Conservation (phyloP, 257 asterid species). For the Paulownia fortunei region DNA sequence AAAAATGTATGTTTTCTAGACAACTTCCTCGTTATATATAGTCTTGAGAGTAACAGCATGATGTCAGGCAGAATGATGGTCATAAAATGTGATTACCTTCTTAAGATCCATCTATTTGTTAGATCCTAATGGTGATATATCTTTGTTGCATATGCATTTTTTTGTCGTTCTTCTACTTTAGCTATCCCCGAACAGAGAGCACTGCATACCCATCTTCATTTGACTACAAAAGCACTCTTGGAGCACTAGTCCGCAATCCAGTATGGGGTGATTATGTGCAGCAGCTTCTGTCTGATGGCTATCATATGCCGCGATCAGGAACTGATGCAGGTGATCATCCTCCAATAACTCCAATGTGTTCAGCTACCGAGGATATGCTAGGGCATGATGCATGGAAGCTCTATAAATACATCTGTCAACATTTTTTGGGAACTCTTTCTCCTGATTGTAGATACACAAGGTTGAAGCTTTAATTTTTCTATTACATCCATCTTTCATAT, state of each 20-base stretch:
- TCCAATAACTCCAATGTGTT: conserved; percentile 90
- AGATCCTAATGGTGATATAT: conserved; percentile 8
- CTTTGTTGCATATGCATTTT: conserved; percentile 20
- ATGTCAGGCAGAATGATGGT: conserved; percentile 14
- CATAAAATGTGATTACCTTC: conserved; percentile 9
- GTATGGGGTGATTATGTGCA: conserved; percentile 71
- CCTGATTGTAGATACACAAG: conserved; percentile 84
- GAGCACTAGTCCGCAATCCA: conserved; percentile 57
- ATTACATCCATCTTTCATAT: neutral
- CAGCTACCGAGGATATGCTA: conserved; percentile 78
- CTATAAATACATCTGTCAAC: conserved; percentile 86
- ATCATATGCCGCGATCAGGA: conserved; percentile 77
- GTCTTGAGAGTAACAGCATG: conserved; percentile 12
- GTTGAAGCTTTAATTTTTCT: conserved; percentile 39
- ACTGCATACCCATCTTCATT: conserved; percentile 92
- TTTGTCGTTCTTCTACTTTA: conserved; percentile 37
- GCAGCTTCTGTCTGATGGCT: conserved; percentile 63
- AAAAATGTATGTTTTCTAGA: conserved; percentile 10
- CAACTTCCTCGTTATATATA: neutral
- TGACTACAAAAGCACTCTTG: conserved; percentile 83
- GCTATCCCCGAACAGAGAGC: conserved; percentile 97
- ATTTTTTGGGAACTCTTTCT: conserved; percentile 85
- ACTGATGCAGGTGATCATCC: conserved; percentile 95
- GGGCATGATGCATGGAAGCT: conserved; percentile 90
- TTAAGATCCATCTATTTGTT: conserved; percentile 4